Evolutionary conservation across 768 basidiomycete species (phyloP), one percentile per base, ranked within the genome.

Genomic region (Pisolithus tinctorius): DNA sequence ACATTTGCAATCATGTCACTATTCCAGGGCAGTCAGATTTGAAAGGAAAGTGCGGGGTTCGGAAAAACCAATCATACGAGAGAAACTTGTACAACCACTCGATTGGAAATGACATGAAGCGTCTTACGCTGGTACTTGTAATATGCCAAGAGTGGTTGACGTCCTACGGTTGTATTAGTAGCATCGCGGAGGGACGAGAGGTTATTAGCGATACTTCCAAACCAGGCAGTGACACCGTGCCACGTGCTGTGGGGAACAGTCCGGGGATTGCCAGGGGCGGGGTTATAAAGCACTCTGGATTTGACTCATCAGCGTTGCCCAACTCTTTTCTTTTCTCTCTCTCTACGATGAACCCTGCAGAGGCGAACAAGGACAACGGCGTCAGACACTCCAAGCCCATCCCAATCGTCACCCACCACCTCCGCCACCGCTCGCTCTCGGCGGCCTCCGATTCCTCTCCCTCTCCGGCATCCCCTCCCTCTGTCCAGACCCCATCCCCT

Each of bases 341-440:
- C 42, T 6, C 13, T 41, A 20, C 51, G 27, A 67, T 69, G 66
- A 50, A 43, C 27, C 34, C 51, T 6, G 41, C 37, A 51, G 23
- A 39, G 41, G 16, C 42, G 27, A 48, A 25, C 25, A 51, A 45
- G 44, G 53, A 68, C 45, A 66, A 66, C 56, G 62, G 56, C 58
- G 53, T 66, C n/a, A 76, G 73, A 37, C 84, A 71, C 65, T 81
- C 85, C 20, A 75, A 77, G 41, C 86, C 86, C 46, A 88, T 89
- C 61, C 74, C 83, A 50, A 81, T 85, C 60, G 63, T 69, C 30
- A 63, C 71, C 40, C 62, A 64, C 6, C 70, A 75, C 30, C 61
- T 69, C 43, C 76, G 85, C 34, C 63, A 70, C 11, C 84, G 86
- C 48, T 85, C 86, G 13, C 63, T 72, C 41, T 88, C 86, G 0